These are phyloP conservation scores for Toxoplasma gondii DNA, from an alignment of 169 alveolate genomes.

Conservation along the genomic window DNA sequence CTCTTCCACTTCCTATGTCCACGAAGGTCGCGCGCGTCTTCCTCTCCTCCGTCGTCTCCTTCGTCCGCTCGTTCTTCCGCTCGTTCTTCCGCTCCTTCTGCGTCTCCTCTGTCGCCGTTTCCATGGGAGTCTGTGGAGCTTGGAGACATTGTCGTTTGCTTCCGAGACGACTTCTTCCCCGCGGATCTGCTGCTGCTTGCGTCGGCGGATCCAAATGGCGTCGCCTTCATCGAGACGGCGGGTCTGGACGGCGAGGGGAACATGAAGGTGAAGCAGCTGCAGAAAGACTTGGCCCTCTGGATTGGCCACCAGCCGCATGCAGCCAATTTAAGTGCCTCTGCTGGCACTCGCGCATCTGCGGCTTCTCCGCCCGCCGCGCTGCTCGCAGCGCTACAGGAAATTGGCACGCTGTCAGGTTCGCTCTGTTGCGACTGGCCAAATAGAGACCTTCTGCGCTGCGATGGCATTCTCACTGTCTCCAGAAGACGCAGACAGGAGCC, in stretches of 20 bases:
- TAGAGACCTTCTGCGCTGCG: background rate
- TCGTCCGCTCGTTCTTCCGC: no score
- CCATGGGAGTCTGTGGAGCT: constrained; percentile 86
- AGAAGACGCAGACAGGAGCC: background rate
- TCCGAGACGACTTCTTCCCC: constrained; percentile 35
- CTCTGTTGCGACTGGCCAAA: background rate
- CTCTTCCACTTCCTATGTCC: background rate
- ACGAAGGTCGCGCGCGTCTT: background rate
- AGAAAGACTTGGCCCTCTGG: background rate
- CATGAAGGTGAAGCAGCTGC: constrained; percentile 86
- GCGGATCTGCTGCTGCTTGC: constrained; percentile 53
- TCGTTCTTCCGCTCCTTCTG: background rate
- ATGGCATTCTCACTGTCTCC: background rate
- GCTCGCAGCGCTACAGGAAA: background rate
- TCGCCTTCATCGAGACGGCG: constrained; percentile 94
- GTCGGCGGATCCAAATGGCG: constrained; percentile 80
- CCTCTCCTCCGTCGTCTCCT: no score
- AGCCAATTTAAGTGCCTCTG: background rate
- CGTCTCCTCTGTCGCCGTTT: background rate
- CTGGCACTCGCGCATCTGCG: background rate
- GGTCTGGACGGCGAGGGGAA: constrained; percentile 97
- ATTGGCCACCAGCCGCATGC: background rate
- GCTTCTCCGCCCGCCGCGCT: background rate
- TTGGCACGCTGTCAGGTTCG: background rate
- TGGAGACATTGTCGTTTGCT: constrained; percentile 92